Evolutionary conservation across 352 stramenopile species (phyloP).

Genomic region (Phytophthora rubi): DNA sequence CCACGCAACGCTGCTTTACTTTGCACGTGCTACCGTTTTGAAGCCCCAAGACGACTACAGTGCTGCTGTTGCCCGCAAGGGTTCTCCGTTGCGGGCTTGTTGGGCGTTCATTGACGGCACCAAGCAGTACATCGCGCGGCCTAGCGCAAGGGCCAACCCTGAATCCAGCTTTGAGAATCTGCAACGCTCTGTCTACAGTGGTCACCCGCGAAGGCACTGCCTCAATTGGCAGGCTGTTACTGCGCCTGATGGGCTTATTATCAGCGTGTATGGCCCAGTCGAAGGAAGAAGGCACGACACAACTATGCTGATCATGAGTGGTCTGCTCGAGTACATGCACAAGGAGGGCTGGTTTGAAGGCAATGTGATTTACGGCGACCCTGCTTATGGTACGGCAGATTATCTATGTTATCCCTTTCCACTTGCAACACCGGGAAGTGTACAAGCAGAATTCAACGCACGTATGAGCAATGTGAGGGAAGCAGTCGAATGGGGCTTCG

Average conservation of each 20-base stretch:
- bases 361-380: constrained; percentile 3
- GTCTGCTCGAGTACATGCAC: neutral
- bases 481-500: constrained; percentile 10
- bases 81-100: neutral
- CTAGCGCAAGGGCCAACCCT: neutral
- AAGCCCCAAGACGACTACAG: neutral
- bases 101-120: constrained; percentile 14
- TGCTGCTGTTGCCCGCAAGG: constrained; percentile 2
- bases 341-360: constrained; percentile 2
- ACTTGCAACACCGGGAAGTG: neutral
- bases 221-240: constrained; percentile 2
- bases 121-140: constrained; percentile 10
- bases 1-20: neutral
- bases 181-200: constrained; percentile 10
- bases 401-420: constrained; percentile 1
- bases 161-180: constrained; percentile 1
- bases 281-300: neutral
- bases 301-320: constrained; percentile 6
- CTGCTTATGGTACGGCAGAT: constrained; percentile 3
- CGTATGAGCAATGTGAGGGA: constrained; percentile 5
- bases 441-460: constrained; percentile 2
- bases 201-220: constrained; percentile 6
- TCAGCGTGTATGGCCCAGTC: neutral
- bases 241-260: neutral
- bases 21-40: neutral